Evolutionary conservation across 108 stramenopile species (phyloP).

Genomic region (Cyclostephanos invisitatus): DNA sequence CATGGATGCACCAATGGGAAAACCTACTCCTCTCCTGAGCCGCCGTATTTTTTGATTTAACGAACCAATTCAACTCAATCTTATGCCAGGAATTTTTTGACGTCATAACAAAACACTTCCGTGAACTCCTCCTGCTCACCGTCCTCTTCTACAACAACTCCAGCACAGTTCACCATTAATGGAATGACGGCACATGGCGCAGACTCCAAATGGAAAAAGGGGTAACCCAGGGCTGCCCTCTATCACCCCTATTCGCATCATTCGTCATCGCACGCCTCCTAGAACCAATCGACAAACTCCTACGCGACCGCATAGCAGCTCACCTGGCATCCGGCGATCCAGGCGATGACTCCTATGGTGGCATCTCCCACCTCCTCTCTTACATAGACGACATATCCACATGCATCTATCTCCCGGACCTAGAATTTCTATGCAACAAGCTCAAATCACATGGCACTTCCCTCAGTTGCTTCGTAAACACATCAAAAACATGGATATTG

Average conservation of each 20-base stretch:
- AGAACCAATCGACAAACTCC: neutral
- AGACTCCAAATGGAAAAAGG: constrained; percentile 9
- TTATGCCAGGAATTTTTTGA: too few species aligned
- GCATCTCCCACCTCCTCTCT: neutral
- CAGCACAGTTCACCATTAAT: neutral
- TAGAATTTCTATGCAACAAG: neutral
- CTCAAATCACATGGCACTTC: neutral
- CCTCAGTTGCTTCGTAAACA: neutral
- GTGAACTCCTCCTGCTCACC: neutral
- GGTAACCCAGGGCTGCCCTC: constrained; percentile 25
- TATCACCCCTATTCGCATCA: constrained; percentile 19
- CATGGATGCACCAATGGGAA: too few species aligned
- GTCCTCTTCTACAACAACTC: neutral
- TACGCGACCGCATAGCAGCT: neutral
- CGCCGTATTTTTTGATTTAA: too few species aligned
- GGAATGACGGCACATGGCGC: neutral
- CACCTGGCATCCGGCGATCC: neutral
- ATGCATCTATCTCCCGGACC: neutral
- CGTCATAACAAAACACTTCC: neutral
- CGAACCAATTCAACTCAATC: too few species aligned
- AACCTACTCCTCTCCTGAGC: too few species aligned
- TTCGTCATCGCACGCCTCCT: constrained; percentile 21
- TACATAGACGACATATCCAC: neutral
- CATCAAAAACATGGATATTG: neutral
- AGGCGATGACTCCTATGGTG: neutral